Conservation (phyloP, 176 grass and related monocot genomes). For the Triticum timopheevii region DNA sequence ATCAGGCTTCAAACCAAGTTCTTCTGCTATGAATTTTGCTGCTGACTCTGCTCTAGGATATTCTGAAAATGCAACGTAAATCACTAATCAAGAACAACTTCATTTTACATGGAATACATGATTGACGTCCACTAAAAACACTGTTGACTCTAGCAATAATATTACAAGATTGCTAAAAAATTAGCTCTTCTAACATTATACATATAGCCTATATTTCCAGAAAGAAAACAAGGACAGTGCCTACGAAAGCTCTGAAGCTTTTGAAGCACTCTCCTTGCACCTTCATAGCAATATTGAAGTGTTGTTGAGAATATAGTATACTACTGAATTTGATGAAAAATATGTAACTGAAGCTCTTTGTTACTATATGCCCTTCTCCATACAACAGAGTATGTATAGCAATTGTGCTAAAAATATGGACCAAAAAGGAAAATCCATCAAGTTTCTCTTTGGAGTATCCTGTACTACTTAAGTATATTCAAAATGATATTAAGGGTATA, state of each 20-base stretch:
- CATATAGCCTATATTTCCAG: slow-evolving; percentile 2
- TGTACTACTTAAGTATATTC: not conserved
- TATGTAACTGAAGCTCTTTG: not conserved
- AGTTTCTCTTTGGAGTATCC: slow-evolving; percentile 4
- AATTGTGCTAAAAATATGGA: not conserved
- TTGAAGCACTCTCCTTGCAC: not conserved
- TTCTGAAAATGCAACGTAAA: slow-evolving; percentile 60
- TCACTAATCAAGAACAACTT: slow-evolving; percentile 30
- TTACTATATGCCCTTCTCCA: not conserved
- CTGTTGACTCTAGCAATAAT: slow-evolving; percentile 5
- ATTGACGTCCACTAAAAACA: slow-evolving; percentile 4
- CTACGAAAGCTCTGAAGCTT: slow-evolving; percentile 7
- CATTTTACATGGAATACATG: slow-evolving; percentile 22
- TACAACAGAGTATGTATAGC: not conserved
- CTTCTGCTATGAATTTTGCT: slow-evolving; percentile 77
- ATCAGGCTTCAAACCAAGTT: slow-evolving; percentile 65
- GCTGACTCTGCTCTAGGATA: slow-evolving; percentile 79
- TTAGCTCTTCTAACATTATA: not conserved
- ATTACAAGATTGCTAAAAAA: not conserved
- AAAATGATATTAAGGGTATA: slow-evolving; percentile 1
- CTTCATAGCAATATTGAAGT: not conserved
- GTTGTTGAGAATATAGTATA: not conserved
- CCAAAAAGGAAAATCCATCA: not conserved
- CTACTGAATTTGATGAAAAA: not conserved
- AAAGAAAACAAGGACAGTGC: not conserved